Evolutionary conservation across 257 asterid genomes (phyloP), one percentile per base, ranked within the genome.

Genomic region (Solanum dulcamara): DNA sequence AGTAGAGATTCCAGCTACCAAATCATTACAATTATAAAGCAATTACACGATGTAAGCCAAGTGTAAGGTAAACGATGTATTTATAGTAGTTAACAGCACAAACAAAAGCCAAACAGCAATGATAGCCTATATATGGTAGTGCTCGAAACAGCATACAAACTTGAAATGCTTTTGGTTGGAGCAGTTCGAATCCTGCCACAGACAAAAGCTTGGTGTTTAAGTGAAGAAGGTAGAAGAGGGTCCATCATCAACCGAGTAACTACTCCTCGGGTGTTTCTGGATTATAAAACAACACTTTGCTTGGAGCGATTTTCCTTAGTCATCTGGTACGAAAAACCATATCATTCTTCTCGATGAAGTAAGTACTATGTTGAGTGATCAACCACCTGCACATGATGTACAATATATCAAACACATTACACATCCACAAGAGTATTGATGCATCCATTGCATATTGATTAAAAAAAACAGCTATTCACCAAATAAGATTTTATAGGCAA

Each of bases 341-440:
- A 0, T 85, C 86, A 51, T 91, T 90, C 90, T 82, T 85, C 89
- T 85, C 8, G 4, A 17, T 85, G 88, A 93, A 96, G 82, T 88
- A 6, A 48, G n/a, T n/a, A n/a, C n/a, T 93, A 91, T 1, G 92
- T 91, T 10, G 97, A 93, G 85, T 90, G 98, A 89, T 93, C 98
- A 5, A 90, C 93, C 85, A 90, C 93, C 98, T 93, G 95, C 90
- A 28, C 42, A 17, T 77, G 62, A 48, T 77, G 64, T 48, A 48
- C 18, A 28, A 79, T 10, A 48, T 18, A 79, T 48, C 64, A 44
- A 71, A 44, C 50, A 70, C 80, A 70, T 70, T 20, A 70, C 55
- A 48, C 17, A 46, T 77, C 82, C 62, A 28, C 4, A 46, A 44
- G 0, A 72, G n/a, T 6, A 74, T 13, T 12, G 81, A 77, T 77